Conservation (phyloP, 2,329 filamentous ascomycete species). For the Apiospora arundinis region DNA sequence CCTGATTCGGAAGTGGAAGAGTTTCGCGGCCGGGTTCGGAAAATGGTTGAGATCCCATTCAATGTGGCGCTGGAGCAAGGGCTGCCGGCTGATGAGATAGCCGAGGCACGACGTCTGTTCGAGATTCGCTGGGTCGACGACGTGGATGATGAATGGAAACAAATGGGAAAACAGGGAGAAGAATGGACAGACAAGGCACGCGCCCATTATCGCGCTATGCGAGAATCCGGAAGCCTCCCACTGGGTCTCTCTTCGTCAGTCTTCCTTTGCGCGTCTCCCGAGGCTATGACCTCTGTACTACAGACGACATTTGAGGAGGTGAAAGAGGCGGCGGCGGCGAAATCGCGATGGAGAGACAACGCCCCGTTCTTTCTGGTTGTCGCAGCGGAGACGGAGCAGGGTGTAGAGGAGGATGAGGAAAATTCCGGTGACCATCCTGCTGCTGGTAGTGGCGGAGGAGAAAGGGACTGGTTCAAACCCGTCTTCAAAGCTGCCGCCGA, state of each 20-base stretch:
- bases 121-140: constrained; percentile 29
- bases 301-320: constrained; percentile 2
- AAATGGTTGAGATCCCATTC: constrained; percentile 25
- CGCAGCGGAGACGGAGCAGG: constrained; percentile 26
- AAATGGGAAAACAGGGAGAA: constrained; percentile 3
- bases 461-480: constrained; percentile 30
- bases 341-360: constrained; percentile 22
- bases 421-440: too few relatives aligned
- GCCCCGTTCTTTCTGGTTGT: constrained; percentile 30
- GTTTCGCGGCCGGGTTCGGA: not conserved
- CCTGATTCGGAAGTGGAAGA: not conserved
- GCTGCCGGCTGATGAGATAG: constrained; percentile 24
- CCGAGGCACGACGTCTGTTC: constrained; percentile 26
- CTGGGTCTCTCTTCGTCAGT: constrained; percentile 20
- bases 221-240: constrained; percentile 17
- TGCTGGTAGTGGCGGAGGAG: not conserved
- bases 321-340: not conserved
- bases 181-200: constrained; percentile 13
- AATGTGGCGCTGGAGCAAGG: constrained; percentile 24
- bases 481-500: constrained; percentile 32
- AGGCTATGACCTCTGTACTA: constrained; percentile 26
- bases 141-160: constrained; percentile 14
- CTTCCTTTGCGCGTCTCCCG: constrained; percentile 31
- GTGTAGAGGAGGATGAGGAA: constrained; percentile 24
- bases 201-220: constrained; percentile 10